Conservation (phyloP, 495 filamentous ascomycete genomes). For the Daldinia grandis region DNA sequence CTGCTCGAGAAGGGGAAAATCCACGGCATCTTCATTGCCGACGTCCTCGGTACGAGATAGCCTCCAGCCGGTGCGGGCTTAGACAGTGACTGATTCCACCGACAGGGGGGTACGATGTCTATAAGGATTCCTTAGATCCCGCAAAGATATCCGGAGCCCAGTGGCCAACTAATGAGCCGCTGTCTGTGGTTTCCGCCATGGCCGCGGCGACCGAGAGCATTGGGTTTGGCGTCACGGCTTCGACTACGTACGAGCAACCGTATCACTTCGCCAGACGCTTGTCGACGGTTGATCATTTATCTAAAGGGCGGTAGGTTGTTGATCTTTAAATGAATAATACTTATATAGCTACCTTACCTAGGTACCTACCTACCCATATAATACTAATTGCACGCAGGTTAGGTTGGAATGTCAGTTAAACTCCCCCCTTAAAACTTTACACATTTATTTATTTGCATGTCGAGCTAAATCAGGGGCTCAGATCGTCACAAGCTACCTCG, state of each 20-base stretch:
- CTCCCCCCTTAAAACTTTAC: not conserved
- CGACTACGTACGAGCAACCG: constrained; percentile 74
- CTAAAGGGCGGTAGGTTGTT: constrained; percentile 62
- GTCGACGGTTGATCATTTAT: constrained; percentile 72
- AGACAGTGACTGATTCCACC: not conserved
- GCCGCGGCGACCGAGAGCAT: constrained; percentile 65
- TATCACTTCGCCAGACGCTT: constrained; percentile 73
- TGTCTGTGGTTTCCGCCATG: constrained; percentile 58
- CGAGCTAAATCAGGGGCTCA: constrained; percentile 26
- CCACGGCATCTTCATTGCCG: constrained; percentile 70
- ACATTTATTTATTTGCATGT: not conserved
- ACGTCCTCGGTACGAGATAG: constrained; percentile 53
- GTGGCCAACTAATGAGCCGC: constrained; percentile 69
- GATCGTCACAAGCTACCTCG: constrained; percentile 73
- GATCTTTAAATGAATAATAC: not conserved
- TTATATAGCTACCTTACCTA: no score
- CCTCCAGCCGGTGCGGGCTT: not conserved
- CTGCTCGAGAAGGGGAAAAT: constrained; percentile 66
- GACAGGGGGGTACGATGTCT: constrained; percentile 69
- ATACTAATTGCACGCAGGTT: constrained; percentile 44
- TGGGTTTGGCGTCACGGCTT: constrained; percentile 71
- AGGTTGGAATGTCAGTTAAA: constrained; percentile 64
- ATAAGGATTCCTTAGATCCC: constrained; percentile 65
- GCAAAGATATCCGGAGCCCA: constrained; percentile 69
- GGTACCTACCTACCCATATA: no score